A percentile compares a stretch with the other conserved stretches of the same genome.
phyloP scores from a whole-genome alignment of 2,329 filamentous ascomycete species.

The Hypocreales sp. region DNA sequence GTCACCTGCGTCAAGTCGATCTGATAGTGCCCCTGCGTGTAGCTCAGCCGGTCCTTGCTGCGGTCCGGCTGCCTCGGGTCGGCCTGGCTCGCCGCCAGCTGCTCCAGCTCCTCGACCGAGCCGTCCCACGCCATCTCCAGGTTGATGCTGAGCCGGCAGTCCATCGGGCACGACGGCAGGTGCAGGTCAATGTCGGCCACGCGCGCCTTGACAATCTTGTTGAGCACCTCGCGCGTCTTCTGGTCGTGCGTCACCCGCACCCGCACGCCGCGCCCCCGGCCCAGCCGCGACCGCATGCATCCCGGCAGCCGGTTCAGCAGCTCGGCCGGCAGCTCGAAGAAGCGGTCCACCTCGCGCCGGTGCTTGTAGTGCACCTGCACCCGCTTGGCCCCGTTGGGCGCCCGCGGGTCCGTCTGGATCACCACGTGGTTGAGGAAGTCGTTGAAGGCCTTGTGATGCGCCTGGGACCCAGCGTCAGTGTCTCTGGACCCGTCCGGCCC shows the following conservation, averaged over 20 bases:
- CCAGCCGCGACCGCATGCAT: constrained; percentile 44
- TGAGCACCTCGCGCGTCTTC: constrained; percentile 51
- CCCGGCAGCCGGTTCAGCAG: constrained; percentile 46
- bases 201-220: constrained; percentile 84
- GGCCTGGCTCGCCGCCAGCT: constrained; percentile 16
- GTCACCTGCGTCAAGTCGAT: constrained; percentile 89
- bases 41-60: constrained; percentile 82
- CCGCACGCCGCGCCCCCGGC: constrained; percentile 26
- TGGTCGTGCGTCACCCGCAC: constrained; percentile 61
- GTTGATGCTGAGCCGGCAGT: constrained; percentile 89
- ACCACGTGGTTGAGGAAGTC: constrained; percentile 64
- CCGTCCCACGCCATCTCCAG: constrained; percentile 83
- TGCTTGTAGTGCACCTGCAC: constrained; percentile 67
- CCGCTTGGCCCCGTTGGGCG: constrained; percentile 29
- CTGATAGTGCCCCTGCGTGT: constrained; percentile 75
- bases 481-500: too few species aligned
- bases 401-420: constrained; percentile 38
- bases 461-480: too few species aligned
- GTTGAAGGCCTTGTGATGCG: constrained; percentile 72
- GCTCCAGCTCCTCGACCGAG: constrained; percentile 39
- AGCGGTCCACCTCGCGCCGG: constrained; percentile 67
- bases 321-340: constrained; percentile 56
- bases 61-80: constrained; percentile 43
- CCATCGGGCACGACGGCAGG: constrained; percentile 61
- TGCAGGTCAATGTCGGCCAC: constrained; percentile 78